Evolutionary conservation across 2,329 filamentous ascomycete genomes (phyloP).

Genomic region (Metarhizium sp.): DNA sequence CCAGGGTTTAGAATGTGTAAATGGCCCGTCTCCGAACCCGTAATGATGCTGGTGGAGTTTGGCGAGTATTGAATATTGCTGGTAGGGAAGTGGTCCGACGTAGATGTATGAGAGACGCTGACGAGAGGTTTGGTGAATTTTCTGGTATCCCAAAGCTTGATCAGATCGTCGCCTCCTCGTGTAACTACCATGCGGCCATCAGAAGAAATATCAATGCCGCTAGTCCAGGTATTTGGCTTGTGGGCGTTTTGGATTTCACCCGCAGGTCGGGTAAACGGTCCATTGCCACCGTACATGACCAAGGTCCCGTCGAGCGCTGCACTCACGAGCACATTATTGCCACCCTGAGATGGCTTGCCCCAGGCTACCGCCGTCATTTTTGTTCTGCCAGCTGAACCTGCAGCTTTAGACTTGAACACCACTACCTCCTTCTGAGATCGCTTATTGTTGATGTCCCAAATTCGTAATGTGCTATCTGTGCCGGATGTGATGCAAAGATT

Average conservation of each 20-base stretch:
- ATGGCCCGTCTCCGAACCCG: slow-evolving; percentile 76
- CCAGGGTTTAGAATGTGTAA: slow-evolving; percentile 91
- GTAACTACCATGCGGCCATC: slow-evolving; percentile 89
- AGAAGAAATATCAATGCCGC: slow-evolving; percentile 79
- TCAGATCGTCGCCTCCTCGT: slow-evolving; percentile 79
- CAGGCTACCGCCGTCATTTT: slow-evolving; percentile 91
- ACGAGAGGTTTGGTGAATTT: slow-evolving; percentile 90
- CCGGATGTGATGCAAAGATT: slow-evolving; percentile 85
- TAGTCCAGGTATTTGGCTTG: slow-evolving; percentile 75
- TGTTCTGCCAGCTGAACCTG: slow-evolving; percentile 79
- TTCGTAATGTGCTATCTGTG: slow-evolving; percentile 88
- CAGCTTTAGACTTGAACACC: slow-evolving; percentile 88
- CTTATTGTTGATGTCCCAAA: slow-evolving; percentile 94
- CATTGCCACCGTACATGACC: slow-evolving; percentile 86
- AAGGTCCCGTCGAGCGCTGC: slow-evolving; percentile 83
- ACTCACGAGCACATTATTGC: slow-evolving; percentile 67
- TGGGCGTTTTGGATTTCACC: slow-evolving; percentile 83
- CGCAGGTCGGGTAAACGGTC: slow-evolving; percentile 71
- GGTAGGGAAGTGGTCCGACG: slow-evolving; percentile 72
- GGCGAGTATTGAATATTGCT: slow-evolving; percentile 87
- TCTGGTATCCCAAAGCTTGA: slow-evolving; percentile 94
- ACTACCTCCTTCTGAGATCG: slow-evolving; percentile 87
- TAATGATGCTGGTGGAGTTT: slow-evolving; percentile 74
- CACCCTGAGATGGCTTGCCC: slow-evolving; percentile 68
- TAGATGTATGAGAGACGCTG: slow-evolving; percentile 68